These are phyloP conservation scores for Fraxinus sp. DNA, from an alignment of 305 asterid genomes.

Conservation along the genomic window DNA sequence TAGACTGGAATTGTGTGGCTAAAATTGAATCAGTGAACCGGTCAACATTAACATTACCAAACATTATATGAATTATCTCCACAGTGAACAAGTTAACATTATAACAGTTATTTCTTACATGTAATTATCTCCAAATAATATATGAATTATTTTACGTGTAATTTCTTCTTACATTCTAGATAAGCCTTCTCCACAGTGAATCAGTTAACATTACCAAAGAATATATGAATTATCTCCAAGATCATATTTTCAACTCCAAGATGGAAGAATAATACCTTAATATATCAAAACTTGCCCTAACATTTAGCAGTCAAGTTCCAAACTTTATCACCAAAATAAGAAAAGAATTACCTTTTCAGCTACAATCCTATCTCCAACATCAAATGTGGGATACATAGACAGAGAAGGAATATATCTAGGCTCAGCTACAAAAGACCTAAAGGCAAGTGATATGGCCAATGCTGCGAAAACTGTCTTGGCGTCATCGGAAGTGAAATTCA, in stretches of 20 bases:
- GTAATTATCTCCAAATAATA: background rate
- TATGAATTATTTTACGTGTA: background rate
- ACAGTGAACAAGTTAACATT: background rate
- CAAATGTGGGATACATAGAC: slow-evolving; percentile 98
- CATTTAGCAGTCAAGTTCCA: background rate
- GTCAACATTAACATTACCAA: background rate
- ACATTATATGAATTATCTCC: background rate
- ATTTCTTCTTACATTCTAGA: background rate
- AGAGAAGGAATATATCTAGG: slow-evolving; percentile 92
- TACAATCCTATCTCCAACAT: slow-evolving; percentile 89
- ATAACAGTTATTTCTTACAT: background rate
- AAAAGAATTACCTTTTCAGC: slow-evolving; percentile 79
- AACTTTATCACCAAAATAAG: background rate
- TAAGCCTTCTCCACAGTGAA: background rate
- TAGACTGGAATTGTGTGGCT: background rate
- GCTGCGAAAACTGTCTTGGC: slow-evolving; percentile 82
- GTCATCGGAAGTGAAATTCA: slow-evolving; percentile 72
- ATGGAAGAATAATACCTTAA: background rate
- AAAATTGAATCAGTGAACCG: background rate
- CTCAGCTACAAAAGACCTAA: slow-evolving; percentile 94
- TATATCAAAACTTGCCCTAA: background rate
- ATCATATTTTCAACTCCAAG: background rate
- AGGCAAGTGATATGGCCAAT: slow-evolving; percentile 76
- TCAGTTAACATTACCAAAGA: background rate
- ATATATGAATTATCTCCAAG: background rate